These are phyloP conservation scores for Cucumis melo DNA, from an alignment of 306 rosid species.

Conservation along the genomic window DNA sequence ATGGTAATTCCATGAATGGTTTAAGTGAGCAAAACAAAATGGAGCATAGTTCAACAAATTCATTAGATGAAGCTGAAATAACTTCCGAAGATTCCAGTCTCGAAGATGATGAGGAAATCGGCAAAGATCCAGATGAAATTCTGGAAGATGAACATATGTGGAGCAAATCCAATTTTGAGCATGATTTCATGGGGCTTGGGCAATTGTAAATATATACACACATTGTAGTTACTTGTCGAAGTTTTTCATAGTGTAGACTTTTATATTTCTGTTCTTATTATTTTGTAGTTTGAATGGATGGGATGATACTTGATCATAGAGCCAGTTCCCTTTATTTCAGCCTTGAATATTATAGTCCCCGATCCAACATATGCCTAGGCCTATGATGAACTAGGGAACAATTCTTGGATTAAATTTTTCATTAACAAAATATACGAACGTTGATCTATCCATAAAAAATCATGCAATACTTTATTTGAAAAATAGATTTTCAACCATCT, in stretches of 20 bases:
- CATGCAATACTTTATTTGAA: neutral
- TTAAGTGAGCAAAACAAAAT: constrained; percentile 10
- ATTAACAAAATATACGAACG: neutral
- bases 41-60: constrained; percentile 14
- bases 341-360: neutral
- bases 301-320: neutral
- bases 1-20: constrained; percentile 8
- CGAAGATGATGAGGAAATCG: constrained; percentile 16
- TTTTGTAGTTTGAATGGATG: neutral
- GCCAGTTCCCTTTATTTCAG: neutral
- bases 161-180: constrained; percentile 12
- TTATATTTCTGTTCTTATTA: neutral
- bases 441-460: too few species aligned
- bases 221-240: neutral
- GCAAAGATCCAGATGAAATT: neutral
- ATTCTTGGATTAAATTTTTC: neutral
- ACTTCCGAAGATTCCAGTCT: constrained; percentile 14
- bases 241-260: neutral
- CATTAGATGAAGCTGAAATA: constrained; percentile 18
- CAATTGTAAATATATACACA: neutral
- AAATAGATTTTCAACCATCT: neutral
- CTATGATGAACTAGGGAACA: neutral
- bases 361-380: neutral
- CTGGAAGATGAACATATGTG: constrained; percentile 16
- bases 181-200: neutral